Conservation (phyloP, 768 basidiomycete species). For the Peribolospora kevripleyi region DNA sequence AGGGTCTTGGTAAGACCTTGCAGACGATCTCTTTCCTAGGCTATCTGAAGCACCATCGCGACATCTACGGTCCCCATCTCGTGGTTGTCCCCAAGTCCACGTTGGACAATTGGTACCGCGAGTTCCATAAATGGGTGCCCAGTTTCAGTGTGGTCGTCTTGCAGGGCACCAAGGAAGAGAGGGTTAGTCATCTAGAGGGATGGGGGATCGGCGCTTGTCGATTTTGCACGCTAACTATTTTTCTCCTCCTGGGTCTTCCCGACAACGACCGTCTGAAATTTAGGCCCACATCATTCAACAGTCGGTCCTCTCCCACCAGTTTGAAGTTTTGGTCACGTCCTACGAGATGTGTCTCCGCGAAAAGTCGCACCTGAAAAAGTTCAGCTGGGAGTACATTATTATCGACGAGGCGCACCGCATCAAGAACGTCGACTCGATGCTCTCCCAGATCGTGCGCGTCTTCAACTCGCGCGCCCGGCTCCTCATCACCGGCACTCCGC, state of each 20-base stretch:
- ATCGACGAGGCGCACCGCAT: slow-evolving; percentile 98
- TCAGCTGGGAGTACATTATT: slow-evolving; percentile 89
- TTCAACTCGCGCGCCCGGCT: slow-evolving; percentile 72
- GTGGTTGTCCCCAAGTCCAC: slow-evolving; percentile 98
- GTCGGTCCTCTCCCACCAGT: slow-evolving; percentile 59
- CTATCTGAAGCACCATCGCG: slow-evolving; percentile 66
- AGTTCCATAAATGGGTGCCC: slow-evolving; percentile 75
- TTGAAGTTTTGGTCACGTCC: slow-evolving; percentile 82
- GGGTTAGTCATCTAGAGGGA: slow-evolving; percentile 21
- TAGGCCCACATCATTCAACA: slow-evolving; percentile 47
- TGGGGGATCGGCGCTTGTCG: neutral
- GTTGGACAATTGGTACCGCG: slow-evolving; percentile 85
- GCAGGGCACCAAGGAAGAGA: slow-evolving; percentile 72
- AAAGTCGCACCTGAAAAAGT: slow-evolving; percentile 72
- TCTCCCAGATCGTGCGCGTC: slow-evolving; percentile 76
- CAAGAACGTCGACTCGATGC: slow-evolving; percentile 92
- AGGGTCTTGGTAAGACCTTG: slow-evolving; percentile 94
- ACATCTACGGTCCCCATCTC: slow-evolving; percentile 59
- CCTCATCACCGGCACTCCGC: slow-evolving; percentile 85
- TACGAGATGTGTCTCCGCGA: slow-evolving; percentile 96
- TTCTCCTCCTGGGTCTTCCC: neutral
- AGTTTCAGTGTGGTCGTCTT: slow-evolving; percentile 60
- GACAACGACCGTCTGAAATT: neutral
- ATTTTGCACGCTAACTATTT: neutral
- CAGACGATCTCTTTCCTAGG: slow-evolving; percentile 95